Base-by-base conservation (phyloP, 805 yeast species). In the Clavispora vitiphila region DNA sequence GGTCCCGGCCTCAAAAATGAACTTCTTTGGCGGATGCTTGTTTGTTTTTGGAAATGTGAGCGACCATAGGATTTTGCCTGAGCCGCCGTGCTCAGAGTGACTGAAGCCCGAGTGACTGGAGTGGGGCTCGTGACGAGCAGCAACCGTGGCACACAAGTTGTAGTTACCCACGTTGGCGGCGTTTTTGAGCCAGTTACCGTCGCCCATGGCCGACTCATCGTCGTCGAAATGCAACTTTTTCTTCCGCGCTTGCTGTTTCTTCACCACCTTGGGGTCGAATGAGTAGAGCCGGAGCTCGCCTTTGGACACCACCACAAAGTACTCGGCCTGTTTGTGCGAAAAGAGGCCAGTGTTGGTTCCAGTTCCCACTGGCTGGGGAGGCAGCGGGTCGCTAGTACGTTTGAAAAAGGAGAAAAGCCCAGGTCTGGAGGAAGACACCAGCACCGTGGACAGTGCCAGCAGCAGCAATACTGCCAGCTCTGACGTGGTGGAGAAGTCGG, bases 131-230 rank as follows among this genome's bases (percentile, higher is more conserved):
- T n/a, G n/a, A n/a, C n/a, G 41, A 42, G 57, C 63, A 31, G 78
- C 82, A 53, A 61, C 73, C 22, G 77, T 76, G 37, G 78, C 73
- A 54, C 79, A 73, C 35, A 78, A 61, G 47, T 71, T 72, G 48
- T 74, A 71, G 37, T 71, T 64, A 5, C 81, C 84, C 8, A 78
- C 62, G 43, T 77, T 71, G 21, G 72, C 75, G 12, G 87, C 86
- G 51, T 70, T 77, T 47, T 76, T 77, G 62, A 78, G 67, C 87
- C 87, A 82, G 57, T 80, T 81, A 21, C 87, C 87, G 47, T 78
- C 84, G 18, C 83, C 83, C 6, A 75, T 55, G 16, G 53, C 55
- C 10, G 52, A 54, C 4, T 43, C 53, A 10, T 65, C 58, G 34
- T 39, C 42, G 12, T 51, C 26, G 35, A 54, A 54, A 46, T 58